Percentiles rank a stretch among this genome's conserved stretches.
These are phyloP conservation scores for Thielaviopsis musarum DNA, from an alignment of 2,329 filamentous ascomycete species.

Conservation along the genomic window DNA sequence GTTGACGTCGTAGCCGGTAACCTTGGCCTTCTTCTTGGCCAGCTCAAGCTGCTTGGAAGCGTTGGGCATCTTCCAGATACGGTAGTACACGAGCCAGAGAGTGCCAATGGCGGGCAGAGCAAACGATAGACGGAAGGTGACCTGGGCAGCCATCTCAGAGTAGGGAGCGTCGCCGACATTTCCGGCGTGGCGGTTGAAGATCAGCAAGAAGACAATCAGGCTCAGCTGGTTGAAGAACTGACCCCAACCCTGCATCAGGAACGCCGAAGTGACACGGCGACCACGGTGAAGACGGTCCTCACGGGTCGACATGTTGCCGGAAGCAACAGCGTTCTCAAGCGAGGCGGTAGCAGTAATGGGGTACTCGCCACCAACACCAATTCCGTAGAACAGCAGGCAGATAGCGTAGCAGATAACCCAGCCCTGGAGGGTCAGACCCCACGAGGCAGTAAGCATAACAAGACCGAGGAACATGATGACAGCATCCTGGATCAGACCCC, in stretches of 20 bases:
- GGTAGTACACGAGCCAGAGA: conserved; percentile 89
- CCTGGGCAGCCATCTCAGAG: conserved; percentile 60
- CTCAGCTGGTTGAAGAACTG: conserved; percentile 88
- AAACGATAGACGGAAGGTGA: conserved; percentile 84
- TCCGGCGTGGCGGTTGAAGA: conserved; percentile 47
- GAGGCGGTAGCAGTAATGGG: conserved; percentile 92
- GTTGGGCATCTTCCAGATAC: conserved; percentile 84
- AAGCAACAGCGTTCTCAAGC: conserved; percentile 78
- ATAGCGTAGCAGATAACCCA: conserved; percentile 97
- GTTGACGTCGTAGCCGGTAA: conserved; percentile 83
- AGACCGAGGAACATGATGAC: conserved; percentile 85
- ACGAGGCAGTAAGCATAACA: conserved; percentile 77
- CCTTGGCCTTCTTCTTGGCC: conserved; percentile 70
- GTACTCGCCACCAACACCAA: conserved; percentile 70
- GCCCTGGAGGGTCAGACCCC: conserved; percentile 73
- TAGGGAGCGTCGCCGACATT: conserved; percentile 56
- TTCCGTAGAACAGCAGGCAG: conserved; percentile 66
- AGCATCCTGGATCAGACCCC: conserved; percentile 91
- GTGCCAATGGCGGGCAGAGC: conserved; percentile 81
- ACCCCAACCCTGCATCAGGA: conserved; percentile 97
- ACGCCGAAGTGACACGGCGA: conserved; percentile 86
- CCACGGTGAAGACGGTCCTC: conserved; percentile 92
- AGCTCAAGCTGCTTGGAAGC: conserved; percentile 67
- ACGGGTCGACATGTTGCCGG: conserved; percentile 73
- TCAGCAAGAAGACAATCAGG: conserved; percentile 69